A percentile compares a stretch with the other conserved stretches of the same genome.
These are phyloP conservation scores for Salvia hispanica DNA, from an alignment of 257 asterid genomes.

Conservation along the genomic window DNA sequence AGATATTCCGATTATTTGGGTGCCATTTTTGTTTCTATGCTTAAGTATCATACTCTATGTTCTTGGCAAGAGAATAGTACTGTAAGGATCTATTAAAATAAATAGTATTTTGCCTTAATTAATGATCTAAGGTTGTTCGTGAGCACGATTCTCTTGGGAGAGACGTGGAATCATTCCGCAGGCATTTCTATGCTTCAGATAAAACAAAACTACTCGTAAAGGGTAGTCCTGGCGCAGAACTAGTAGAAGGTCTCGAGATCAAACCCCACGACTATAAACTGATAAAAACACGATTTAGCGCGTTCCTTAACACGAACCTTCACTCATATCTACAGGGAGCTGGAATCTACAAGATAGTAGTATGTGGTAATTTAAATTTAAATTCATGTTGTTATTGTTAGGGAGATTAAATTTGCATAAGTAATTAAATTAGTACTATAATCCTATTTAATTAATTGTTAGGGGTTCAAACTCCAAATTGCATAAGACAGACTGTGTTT, in stretches of 20 bases:
- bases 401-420: too few relatives aligned
- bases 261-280: conserved; percentile 71
- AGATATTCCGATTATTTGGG: conserved; percentile 46
- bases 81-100: too few relatives aligned
- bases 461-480: conserved; percentile 98
- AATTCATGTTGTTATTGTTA: neutral
- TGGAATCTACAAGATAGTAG: conserved; percentile 52
- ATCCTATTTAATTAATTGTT: neutral
- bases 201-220: conserved; percentile 61
- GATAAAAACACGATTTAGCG: conserved; percentile 82
- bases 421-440: too few relatives aligned
- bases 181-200: conserved; percentile 54
- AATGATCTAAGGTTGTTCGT: conserved; percentile 59
- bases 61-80: too few relatives aligned
- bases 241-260: conserved; percentile 71
- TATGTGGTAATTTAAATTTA: conserved; percentile 48
- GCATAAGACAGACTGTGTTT: conserved; percentile 81
- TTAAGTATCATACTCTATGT: too few relatives aligned
- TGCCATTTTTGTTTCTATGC: conserved; percentile 17
- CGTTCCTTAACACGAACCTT: conserved; percentile 78
- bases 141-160: conserved; percentile 85
- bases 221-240: conserved; percentile 77
- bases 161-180: conserved; percentile 76
- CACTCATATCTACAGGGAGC: conserved; percentile 70
- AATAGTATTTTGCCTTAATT: neutral